These are phyloP conservation scores for Talaromyces sp. DNA, from an alignment of 2,329 filamentous ascomycete species.

Conservation along the genomic window DNA sequence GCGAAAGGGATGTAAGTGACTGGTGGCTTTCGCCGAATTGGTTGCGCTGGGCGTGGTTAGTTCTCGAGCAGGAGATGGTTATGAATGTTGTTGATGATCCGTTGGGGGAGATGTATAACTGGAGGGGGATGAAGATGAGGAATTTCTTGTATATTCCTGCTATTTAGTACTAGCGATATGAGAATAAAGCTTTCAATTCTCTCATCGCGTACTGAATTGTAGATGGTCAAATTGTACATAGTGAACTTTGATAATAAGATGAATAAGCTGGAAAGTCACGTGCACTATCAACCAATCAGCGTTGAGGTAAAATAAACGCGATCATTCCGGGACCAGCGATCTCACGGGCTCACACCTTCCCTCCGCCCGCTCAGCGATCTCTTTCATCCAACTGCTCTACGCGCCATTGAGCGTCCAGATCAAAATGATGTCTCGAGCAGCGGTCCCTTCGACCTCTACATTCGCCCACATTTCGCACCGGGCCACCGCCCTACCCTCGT, in stretches of 20 bases:
- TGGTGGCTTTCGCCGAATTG: constrained; percentile 39
- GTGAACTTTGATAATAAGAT: not conserved
- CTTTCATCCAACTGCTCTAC: constrained; percentile 7
- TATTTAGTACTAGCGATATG: constrained; percentile 14
- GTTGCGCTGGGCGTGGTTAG: constrained; percentile 44
- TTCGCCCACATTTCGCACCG: constrained; percentile 41
- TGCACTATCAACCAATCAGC: constrained; percentile 35
- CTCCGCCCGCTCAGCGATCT: constrained; percentile 5
- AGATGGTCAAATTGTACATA: not conserved
- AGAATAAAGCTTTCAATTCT: not conserved
- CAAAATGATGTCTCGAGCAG: constrained; percentile 47
- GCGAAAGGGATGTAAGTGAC: constrained; percentile 21
- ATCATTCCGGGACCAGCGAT: constrained; percentile 13
- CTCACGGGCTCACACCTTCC: not conserved
- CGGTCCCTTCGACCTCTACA: constrained; percentile 42
- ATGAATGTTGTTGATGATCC: constrained; percentile 36
- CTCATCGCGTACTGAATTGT: not conserved
- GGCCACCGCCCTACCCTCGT: constrained; percentile 32
- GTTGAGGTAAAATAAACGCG: constrained; percentile 30
- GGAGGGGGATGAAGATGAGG: constrained; percentile 24
- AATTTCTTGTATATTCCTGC: constrained; percentile 39
- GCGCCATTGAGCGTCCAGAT: constrained; percentile 34
- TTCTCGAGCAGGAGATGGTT: constrained; percentile 40
- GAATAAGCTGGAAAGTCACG: constrained; percentile 25
- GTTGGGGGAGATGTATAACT: constrained; percentile 26